These are phyloP conservation scores for Chalaropsis thielavioides DNA, from an alignment of 2,329 filamentous ascomycete species.

Conservation along the genomic window DNA sequence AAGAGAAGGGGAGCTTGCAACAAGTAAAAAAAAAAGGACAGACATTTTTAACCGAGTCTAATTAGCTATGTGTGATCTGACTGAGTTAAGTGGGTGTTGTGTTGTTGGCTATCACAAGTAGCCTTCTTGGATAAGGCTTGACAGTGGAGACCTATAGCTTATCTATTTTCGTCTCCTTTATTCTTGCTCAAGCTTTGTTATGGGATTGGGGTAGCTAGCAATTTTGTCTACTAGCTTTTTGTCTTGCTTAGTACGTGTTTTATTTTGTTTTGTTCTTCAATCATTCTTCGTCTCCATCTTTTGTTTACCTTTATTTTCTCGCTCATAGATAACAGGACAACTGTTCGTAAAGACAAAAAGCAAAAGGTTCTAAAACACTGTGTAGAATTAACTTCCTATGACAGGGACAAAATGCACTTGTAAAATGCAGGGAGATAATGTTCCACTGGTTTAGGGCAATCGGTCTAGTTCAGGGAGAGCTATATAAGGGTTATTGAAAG, in stretches of 20 bases:
- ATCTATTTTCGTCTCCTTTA: slow-evolving; percentile 1
- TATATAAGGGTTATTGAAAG: too few species aligned
- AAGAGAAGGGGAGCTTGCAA: too few species aligned
- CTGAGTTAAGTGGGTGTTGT: background rate
- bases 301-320: too few species aligned
- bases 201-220: background rate
- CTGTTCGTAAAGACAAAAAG: too few species aligned
- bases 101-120: background rate
- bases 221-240: background rate
- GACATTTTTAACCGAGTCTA: background rate
- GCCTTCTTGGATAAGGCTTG: background rate
- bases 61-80: background rate
- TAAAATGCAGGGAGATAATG: too few species aligned
- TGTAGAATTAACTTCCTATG: too few species aligned
- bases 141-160: background rate
- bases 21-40: too few species aligned
- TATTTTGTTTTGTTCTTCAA: background rate
- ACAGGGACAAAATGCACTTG: too few species aligned
- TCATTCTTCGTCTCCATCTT: background rate
- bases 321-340: too few species aligned
- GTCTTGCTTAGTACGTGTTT: background rate
- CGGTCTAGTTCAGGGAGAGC: too few species aligned
- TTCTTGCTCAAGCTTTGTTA: background rate
- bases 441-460: too few species aligned
- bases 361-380: too few species aligned